phyloP scores from a whole-genome alignment of 257 asterid genomes.

The Eustoma russellianum region DNA sequence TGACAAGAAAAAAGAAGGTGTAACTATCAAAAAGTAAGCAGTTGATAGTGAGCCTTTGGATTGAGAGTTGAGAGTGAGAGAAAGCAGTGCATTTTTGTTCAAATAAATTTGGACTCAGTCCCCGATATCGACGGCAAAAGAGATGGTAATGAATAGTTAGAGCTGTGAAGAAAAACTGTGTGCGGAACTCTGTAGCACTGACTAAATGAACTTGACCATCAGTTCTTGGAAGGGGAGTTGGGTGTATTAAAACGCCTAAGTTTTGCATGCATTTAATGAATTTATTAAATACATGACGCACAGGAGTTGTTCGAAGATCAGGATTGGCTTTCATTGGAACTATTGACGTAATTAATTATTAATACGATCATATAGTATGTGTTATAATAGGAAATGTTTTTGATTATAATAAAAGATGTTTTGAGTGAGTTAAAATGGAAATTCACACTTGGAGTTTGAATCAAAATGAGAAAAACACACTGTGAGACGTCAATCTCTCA shows the following conservation, averaged over 20 bases:
- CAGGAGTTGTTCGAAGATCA: too few relatives aligned
- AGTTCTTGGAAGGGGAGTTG: background rate
- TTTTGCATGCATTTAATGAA: background rate
- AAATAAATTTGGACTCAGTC: slow-evolving; percentile 6
- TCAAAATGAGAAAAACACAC: too few relatives aligned
- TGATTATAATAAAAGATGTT: too few relatives aligned
- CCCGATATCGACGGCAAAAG: slow-evolving; percentile 31
- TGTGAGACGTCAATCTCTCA: too few relatives aligned
- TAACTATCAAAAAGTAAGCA: slow-evolving; percentile 52
- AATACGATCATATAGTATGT: too few relatives aligned
- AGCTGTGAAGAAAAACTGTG: slow-evolving; percentile 30
- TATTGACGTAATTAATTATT: too few relatives aligned
- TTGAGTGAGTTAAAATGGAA: too few relatives aligned
- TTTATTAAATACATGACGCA: background rate
- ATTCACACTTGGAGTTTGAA: too few relatives aligned
- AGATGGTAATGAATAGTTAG: slow-evolving; percentile 34
- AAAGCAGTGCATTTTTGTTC: background rate
- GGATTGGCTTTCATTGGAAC: too few relatives aligned
- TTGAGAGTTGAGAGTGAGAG: slow-evolving; percentile 4
- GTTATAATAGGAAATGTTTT: too few relatives aligned
- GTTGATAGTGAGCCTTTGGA: slow-evolving; percentile 26
- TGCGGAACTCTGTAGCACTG: slow-evolving; percentile 19
- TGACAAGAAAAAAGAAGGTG: slow-evolving; percentile 24
- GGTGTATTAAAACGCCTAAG: background rate
- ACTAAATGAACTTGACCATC: slow-evolving; percentile 36